Evolutionary conservation across 495 filamentous ascomycete genomes (phyloP).

Genomic region (Talaromyces stipitatus): DNA sequence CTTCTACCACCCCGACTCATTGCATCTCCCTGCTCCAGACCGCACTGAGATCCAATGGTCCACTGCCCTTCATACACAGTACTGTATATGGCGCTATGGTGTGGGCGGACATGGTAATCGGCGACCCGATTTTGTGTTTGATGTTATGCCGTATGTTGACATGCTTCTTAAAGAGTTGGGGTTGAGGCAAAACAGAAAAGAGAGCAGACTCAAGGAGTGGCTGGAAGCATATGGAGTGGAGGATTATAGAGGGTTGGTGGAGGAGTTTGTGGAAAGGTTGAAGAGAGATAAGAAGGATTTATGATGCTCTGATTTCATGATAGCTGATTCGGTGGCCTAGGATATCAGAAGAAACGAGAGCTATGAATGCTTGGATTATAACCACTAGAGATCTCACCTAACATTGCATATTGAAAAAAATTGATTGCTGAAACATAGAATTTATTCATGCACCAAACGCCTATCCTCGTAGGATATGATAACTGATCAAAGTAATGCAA

Average conservation of each 20-base stretch:
- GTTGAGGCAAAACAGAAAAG: conserved; percentile 34
- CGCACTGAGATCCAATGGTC: conserved; percentile 35
- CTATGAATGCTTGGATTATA: no score
- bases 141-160: conserved; percentile 72
- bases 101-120: conserved; percentile 50
- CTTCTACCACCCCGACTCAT: conserved; percentile 34
- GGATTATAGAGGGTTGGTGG: conserved; percentile 54
- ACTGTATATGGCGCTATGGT: conserved; percentile 62
- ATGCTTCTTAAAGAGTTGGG: conserved; percentile 62
- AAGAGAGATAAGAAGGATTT: not conserved
- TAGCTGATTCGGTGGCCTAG: no score
- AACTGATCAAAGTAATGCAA: not conserved
- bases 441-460: not conserved
- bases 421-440: not conserved
- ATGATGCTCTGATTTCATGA: no score
- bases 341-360: no score
- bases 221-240: conserved; percentile 48
- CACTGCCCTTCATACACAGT: conserved; percentile 57
- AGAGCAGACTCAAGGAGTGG: conserved; percentile 37
- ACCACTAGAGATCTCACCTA: no score
- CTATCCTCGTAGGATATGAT: not conserved
- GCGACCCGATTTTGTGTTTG: conserved; percentile 68
- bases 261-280: conserved; percentile 34
- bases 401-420: no score
- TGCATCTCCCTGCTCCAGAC: conserved; percentile 16